Base-by-base conservation (phyloP, 768 basidiomycete species). In the Rhodotorula kratochvilovae region DNA sequence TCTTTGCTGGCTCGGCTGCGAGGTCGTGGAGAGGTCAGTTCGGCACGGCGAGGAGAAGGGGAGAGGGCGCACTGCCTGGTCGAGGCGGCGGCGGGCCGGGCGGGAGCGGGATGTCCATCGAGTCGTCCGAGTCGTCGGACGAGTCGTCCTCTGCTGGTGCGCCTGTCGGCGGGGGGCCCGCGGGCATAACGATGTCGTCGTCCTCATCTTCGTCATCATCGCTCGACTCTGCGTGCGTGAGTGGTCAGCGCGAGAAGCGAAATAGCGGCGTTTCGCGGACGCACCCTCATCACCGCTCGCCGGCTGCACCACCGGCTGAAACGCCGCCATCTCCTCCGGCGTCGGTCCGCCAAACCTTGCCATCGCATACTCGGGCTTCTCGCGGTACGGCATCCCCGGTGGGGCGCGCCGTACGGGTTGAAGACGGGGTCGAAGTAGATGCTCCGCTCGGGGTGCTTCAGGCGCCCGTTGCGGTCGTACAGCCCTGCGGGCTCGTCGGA, bases 321-420 rank as follows among this genome's bases (percentile, higher is more conserved):
- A 74, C 10, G 73, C 73, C 0, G 66, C 68, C 23, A 74, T 27
- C 54, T 74, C 66, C 39, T 51, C 73, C 0, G 60, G 59, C 7
- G 66, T 71, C 35, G 73, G 73, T 11, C 66, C 59, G 8, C 70
- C 70, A 11, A 71, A 29, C 15, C 70, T 36, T n/a, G 48, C 48
- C 48, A 61, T 36, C 39, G 55, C 61, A 16, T 29, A 71, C 55
- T 71, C 70, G 16, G 73, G 73, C 61, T 69, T 72, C 79, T 97
- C 91, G 67, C 86, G 82, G 80, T 96, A 97, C n/a, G 91, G 92
- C 92, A 96, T 91, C 13, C 95, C 95, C 21, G 94, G 95, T 53
- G 94, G 29, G 94, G 87, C 27, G 92, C 90, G 39, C 93, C 94
- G 78, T 84, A 93, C 33, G 92, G 92, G 79, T 98, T 98, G 86